Base-by-base conservation (phyloP, 2,329 filamentous ascomycete genomes). In the Colletotrichum sp. region DNA sequence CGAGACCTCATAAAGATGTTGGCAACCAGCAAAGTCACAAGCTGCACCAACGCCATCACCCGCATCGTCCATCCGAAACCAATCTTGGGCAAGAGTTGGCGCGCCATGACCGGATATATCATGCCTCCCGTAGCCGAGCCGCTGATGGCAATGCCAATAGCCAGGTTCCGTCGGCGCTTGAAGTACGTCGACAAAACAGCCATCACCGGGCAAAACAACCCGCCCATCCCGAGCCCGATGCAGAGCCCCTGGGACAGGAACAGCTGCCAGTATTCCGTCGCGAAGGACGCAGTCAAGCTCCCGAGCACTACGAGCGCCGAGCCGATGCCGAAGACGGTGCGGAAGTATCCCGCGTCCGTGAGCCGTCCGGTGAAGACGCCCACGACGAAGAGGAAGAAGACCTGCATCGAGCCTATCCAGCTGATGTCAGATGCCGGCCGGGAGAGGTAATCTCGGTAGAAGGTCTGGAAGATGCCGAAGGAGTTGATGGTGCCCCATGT, bases 1-100 rank as follows among this genome's bases (percentile, higher is more conserved):
- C 81, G 80, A 5, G 81, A 79, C 60, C 78, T 78, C 34, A 84
- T 78, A 5, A 83, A 79, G 15, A 80, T 32, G 15, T 83, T 72
- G 3, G 80, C 94, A 65, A 96, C 90, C 5, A 93, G 90, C 68
- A 98, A 91, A 19, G 92, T 92, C 1, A 91, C 92, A 2, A 91
- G 87, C 81, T 97, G 97, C 30, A 94, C 87, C 79, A 94, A 93
- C 0, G 89, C 93, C 2, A 94, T 83, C 0, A 90, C 86, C 4
- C 93, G 85, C 1, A 91, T 90, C 0, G 91, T 87, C 91, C 91
- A 93, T 0, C 85, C 84, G 77, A 93, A 93, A 1, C 91, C 91
- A 6, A 92, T 83, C 2, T 81, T 77, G 0, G 89, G 88, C 2
- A 91, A 82, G 3, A 93, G 82, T 2, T 87, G 84, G 55, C 90